phyloP scores from a whole-genome alignment of 2,329 filamentous ascomycete species.

The Diaporthe citrichinensis region DNA sequence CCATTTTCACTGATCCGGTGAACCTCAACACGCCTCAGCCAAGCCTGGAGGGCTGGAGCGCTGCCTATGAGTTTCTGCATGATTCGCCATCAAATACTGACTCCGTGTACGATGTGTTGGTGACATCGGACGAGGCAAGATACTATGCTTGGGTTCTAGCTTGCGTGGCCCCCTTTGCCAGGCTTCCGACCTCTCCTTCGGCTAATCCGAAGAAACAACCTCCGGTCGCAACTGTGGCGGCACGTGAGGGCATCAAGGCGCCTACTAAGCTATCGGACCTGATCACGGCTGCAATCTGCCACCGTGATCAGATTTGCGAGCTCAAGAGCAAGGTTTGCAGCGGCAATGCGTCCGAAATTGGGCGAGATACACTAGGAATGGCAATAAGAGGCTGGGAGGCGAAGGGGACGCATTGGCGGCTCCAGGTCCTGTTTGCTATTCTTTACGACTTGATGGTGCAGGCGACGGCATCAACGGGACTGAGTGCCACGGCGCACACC shows the following conservation, averaged over 20 bases:
- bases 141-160: slow-evolving; percentile 84
- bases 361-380: slow-evolving; percentile 80
- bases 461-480: slow-evolving; percentile 43
- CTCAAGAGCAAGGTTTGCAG: slow-evolving; percentile 70
- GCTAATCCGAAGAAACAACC: slow-evolving; percentile 49
- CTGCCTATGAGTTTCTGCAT: slow-evolving; percentile 75
- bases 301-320: slow-evolving; percentile 73
- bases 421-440: slow-evolving; percentile 78
- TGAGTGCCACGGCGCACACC: slow-evolving; percentile 54
- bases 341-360: slow-evolving; percentile 58
- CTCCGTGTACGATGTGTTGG: slow-evolving; percentile 67
- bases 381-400: slow-evolving; percentile 79
- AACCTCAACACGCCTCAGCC: slow-evolving; percentile 66
- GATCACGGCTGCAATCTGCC: slow-evolving; percentile 74
- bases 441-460: slow-evolving; percentile 70
- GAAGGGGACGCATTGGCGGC: slow-evolving; percentile 74
- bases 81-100: slow-evolving; percentile 39
- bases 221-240: slow-evolving; percentile 74
- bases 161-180: slow-evolving; percentile 81
- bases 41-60: slow-evolving; percentile 71
- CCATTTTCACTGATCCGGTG: slow-evolving; percentile 80
- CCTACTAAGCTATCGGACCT: slow-evolving; percentile 82
- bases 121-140: slow-evolving; percentile 74
- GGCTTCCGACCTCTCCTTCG: slow-evolving; percentile 55
- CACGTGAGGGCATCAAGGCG: slow-evolving; percentile 83